Base-by-base conservation (phyloP, 1,284 basidiomycete genomes). In the Tilletia horrida region DNA sequence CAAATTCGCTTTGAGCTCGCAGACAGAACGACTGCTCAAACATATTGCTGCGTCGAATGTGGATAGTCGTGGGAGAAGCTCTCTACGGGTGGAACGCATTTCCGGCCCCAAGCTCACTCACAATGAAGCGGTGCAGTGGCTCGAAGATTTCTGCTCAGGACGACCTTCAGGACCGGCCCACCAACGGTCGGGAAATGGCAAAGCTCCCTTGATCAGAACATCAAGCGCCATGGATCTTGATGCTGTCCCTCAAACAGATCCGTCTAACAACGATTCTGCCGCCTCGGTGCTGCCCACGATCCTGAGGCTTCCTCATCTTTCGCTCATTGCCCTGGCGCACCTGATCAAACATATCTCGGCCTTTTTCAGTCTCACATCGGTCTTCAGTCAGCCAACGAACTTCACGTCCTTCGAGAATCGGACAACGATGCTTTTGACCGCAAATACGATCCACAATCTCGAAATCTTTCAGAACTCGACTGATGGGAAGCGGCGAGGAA, bases 401-500 rank as follows among this genome's bases (percentile, higher is more conserved):
- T 96, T 81, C 63, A 66, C 68, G 1, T 77, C 84, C 74, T 97
- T 97, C 77, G 86, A 90, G 0, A 88, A 88, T 45, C 86, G 87
- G 55, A 87, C 88, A 0, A 89, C 92, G 72, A 96, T 97, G 93
- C 85, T 93, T 16, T 85, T 98, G 61, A 91, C 90, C 67, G 89
- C 89, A 47, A 94, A 92, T 78, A 96, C 95, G 0, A 83, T 97
- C 16, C 85, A 86, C 31, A 97, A 97, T 77, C 84, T 97, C 83
- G 69, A 74, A 35, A 71, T 74, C 42, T 67, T 76, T 63, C 67
- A 63, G 14, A 68, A 66, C 63, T 64, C 66, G 6, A 70, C 92
- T 75, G 93, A 92, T 0, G 87, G 87, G 63, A 87, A 86, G 8
- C 84, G 86, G 25, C 86, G 84, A 64, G 95, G 94, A 0, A 91